Conservation (phyloP, 331 rosid species). For the Stylosanthes scabra region DNA sequence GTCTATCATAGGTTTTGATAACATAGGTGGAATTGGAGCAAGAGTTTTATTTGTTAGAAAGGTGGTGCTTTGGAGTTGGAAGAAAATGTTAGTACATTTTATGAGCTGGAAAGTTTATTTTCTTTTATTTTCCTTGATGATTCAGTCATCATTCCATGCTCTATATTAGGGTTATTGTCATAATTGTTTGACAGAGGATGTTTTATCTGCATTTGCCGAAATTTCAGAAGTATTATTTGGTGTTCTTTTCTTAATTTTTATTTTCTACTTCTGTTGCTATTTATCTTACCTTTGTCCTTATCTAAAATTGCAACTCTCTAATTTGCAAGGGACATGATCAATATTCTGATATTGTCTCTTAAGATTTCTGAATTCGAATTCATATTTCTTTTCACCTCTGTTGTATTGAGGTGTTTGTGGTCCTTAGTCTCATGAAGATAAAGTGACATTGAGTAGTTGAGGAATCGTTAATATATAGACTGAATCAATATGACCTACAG, state of each 20-base stretch:
- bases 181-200: conserved; percentile 1
- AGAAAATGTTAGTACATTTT: background rate
- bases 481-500: background rate
- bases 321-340: background rate
- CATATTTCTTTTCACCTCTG: background rate
- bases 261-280: too few species aligned
- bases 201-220: background rate
- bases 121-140: background rate
- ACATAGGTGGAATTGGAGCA: background rate
- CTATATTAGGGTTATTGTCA: background rate
- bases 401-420: background rate
- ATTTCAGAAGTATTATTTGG: background rate
- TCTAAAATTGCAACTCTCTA: too few species aligned
- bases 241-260: too few species aligned
- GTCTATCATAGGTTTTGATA: background rate
- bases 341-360: background rate
- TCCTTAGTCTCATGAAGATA: conserved; percentile 7
- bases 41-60: background rate
- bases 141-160: background rate
- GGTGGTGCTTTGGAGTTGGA: background rate
- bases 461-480: background rate
- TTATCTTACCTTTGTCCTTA: too few species aligned
- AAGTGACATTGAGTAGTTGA: background rate
- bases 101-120: background rate
- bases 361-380: background rate